Evolutionary conservation across 768 basidiomycete genomes (phyloP).

Genomic region (Mycena maculata): DNA sequence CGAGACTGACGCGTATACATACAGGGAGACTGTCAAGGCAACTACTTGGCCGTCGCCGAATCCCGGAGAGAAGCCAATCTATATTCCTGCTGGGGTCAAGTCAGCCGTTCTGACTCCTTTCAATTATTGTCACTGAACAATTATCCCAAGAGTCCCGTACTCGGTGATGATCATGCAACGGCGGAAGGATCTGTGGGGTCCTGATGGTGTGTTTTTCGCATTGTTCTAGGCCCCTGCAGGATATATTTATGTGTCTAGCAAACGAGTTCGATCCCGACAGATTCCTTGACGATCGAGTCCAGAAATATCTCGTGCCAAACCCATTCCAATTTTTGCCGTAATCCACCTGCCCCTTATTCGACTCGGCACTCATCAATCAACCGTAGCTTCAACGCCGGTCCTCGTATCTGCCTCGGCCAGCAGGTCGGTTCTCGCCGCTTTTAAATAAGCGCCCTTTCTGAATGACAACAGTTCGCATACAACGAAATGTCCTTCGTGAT

Average conservation of each 20-base stretch:
- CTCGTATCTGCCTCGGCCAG: slow-evolving; percentile 52
- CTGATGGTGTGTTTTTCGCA: slow-evolving; percentile 50
- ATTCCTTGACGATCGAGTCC: slow-evolving; percentile 59
- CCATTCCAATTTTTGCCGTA: slow-evolving; percentile 62
- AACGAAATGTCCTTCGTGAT: slow-evolving; percentile 34
- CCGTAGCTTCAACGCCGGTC: slow-evolving; percentile 34
- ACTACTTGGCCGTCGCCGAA: slow-evolving; percentile 44
- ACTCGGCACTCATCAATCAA: neutral
- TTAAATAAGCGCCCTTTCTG: neutral
- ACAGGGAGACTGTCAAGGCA: slow-evolving; percentile 38
- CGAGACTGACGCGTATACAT: no score
- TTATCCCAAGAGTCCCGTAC: slow-evolving; percentile 41
- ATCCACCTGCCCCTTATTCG: slow-evolving; percentile 36
- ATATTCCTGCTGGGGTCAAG: slow-evolving; percentile 47
- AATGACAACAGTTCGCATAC: slow-evolving; percentile 21
- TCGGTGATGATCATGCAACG: slow-evolving; percentile 50
- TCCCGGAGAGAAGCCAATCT: slow-evolving; percentile 45
- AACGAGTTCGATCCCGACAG: slow-evolving; percentile 63
- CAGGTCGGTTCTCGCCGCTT: slow-evolving; percentile 6
- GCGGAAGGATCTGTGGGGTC: slow-evolving; percentile 59
- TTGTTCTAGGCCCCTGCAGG: slow-evolving; percentile 49
- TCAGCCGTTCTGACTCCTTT: slow-evolving; percentile 22
- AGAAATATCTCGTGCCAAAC: slow-evolving; percentile 51
- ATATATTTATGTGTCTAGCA: slow-evolving; percentile 60
- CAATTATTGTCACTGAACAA: no score